Evolutionary conservation across 768 basidiomycete genomes (phyloP), one percentile per base, ranked within the genome.

Genomic region (Pisolithus marmoratus): DNA sequence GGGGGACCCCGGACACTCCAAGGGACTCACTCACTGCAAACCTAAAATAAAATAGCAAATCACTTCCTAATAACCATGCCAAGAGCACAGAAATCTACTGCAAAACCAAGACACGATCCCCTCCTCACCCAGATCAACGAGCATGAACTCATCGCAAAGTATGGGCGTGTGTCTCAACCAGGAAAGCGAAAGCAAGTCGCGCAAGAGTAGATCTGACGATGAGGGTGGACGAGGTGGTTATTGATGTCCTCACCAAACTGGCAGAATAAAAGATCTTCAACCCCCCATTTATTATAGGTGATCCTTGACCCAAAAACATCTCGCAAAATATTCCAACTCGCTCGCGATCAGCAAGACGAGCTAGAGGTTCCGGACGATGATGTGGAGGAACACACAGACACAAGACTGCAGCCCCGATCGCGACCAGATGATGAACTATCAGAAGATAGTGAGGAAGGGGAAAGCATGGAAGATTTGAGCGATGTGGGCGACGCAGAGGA

Each of bases 301-400:
- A 81, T 83, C 19, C 66, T 94, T 54, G 90, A 93, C 63, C 78
- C 85, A 3, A 90, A 87, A 69, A 87, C 85, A 6, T 95, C 93
- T 0, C 76, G 78, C 53, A 85, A 83, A 59, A 96, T 99, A 46
- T 87, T 99, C 58, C 88, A 94, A 66, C 81, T 99, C 50, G 95
- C 95, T 15, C 79, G 81, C 63, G 86, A 90, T 59, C 95, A 99
- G 69, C 94, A 97, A 70, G 86, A 92, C 65, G 94, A 97, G 63
- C 69, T 94, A 4, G 83, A 82, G 49, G 76, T 82, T 59, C 72
- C 74, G 17, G 81, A 83, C 26, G 81, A 84, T 29, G 46, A 55
- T 19, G 76, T 74, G 19, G 72, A 72, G 19, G 70, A 72, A 56
- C 31, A 68, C 65, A 36, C 64, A 9, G 63, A 67, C 31, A 61